Percentiles rank a stretch among this genome's conserved stretches.
These are phyloP conservation scores for Penicillium rolfsii DNA, from an alignment of 2,329 filamentous ascomycete genomes.

Conservation along the genomic window DNA sequence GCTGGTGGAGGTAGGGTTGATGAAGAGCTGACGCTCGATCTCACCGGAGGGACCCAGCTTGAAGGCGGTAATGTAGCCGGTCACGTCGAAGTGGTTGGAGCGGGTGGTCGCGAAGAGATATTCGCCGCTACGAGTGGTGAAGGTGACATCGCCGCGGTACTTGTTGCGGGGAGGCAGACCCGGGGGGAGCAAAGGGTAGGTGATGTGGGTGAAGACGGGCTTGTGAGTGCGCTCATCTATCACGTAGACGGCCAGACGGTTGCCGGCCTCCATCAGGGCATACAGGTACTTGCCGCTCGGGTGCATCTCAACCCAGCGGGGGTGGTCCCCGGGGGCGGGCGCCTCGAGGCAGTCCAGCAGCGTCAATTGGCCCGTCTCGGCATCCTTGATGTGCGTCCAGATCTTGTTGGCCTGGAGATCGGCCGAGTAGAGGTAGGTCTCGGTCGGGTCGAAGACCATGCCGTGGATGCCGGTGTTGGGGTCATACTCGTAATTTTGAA, in stretches of 20 bases:
- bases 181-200: slow-evolving; percentile 78
- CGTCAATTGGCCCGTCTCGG: slow-evolving; percentile 62
- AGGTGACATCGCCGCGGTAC: slow-evolving; percentile 85
- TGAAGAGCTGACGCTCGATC: slow-evolving; percentile 75
- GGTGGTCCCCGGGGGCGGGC: slow-evolving; percentile 72
- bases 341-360: slow-evolving; percentile 75
- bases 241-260: slow-evolving; percentile 78
- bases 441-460: slow-evolving; percentile 51
- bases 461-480: slow-evolving; percentile 53
- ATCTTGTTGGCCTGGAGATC: slow-evolving; percentile 58
- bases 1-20: slow-evolving; percentile 83
- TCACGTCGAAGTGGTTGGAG: slow-evolving; percentile 73
- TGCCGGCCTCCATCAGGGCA: slow-evolving; percentile 87
- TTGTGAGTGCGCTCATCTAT: slow-evolving; percentile 73
- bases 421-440: slow-evolving; percentile 53
- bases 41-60: slow-evolving; percentile 68
- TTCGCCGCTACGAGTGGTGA: slow-evolving; percentile 67
- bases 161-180: slow-evolving; percentile 54
- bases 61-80: slow-evolving; percentile 83
- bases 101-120: slow-evolving; percentile 87
- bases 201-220: slow-evolving; percentile 76
- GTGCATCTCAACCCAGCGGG: slow-evolving; percentile 86
- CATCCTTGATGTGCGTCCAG: slow-evolving; percentile 78
- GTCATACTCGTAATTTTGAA: slow-evolving; percentile 53
- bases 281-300: slow-evolving; percentile 78